A percentile compares a stretch with the other conserved stretches of the same genome.
Conservation (phyloP, 768 basidiomycete genomes). For the Xerocomellus chrysenteron region DNA sequence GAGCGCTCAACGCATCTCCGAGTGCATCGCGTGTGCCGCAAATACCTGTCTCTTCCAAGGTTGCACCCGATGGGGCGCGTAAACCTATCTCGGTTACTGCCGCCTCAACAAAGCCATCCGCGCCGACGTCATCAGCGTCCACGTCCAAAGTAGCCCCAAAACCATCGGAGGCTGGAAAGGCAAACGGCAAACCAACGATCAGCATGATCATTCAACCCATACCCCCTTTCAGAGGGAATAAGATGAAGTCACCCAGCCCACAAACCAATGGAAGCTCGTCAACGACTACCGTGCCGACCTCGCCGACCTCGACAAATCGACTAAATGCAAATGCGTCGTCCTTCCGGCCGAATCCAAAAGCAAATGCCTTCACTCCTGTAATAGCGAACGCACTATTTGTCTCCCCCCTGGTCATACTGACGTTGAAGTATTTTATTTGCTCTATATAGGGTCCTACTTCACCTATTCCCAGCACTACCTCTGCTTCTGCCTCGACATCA, state of each 20-base stretch:
- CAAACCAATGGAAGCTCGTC: slow-evolving; percentile 33
- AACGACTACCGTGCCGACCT: slow-evolving; percentile 40
- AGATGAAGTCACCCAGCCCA: slow-evolving; percentile 35
- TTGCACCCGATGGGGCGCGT: slow-evolving; percentile 27
- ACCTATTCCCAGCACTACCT: slow-evolving; percentile 42
- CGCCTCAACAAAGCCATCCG: slow-evolving; percentile 27
- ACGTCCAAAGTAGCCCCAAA: slow-evolving; percentile 33
- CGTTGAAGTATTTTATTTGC: slow-evolving; percentile 7
- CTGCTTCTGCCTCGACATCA: slow-evolving; percentile 51
- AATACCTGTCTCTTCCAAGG: slow-evolving; percentile 30
- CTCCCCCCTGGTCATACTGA: slow-evolving; percentile 15
- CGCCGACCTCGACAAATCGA: slow-evolving; percentile 58
- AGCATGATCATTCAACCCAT: slow-evolving; percentile 80
- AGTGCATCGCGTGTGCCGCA: slow-evolving; percentile 46
- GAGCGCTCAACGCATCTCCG: slow-evolving; percentile 40
- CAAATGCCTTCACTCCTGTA: slow-evolving; percentile 72
- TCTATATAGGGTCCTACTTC: slow-evolving; percentile 44
- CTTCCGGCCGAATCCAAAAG: slow-evolving; percentile 87
- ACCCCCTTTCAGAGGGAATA: slow-evolving; percentile 82
- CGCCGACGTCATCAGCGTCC: slow-evolving; percentile 29
- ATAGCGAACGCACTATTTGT: slow-evolving; percentile 21
- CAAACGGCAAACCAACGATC: slow-evolving; percentile 50
- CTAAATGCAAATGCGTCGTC: slow-evolving; percentile 89
- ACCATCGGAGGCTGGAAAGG: slow-evolving; percentile 30
- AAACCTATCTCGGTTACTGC: slow-evolving; percentile 28